A percentile compares a stretch with the other conserved stretches of the same genome.
These are phyloP conservation scores for Lophiostoma macrostomum DNA, from an alignment of 495 filamentous ascomycete genomes.

Conservation along the genomic window DNA sequence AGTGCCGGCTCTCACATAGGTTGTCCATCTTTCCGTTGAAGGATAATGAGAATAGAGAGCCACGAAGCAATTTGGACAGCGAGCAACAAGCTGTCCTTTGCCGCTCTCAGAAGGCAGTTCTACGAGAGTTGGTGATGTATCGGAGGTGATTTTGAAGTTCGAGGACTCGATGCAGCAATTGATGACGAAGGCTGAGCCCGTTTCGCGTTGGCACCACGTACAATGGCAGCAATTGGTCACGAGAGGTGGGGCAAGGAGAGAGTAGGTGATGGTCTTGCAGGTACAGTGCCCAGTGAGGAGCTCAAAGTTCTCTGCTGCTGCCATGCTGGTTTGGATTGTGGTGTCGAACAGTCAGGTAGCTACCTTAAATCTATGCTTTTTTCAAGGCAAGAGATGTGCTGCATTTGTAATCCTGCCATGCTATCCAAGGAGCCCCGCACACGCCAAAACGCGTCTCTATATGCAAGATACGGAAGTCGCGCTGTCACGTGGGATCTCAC, in stretches of 20 bases:
- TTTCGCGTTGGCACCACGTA: constrained; percentile 40
- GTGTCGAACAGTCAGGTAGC: too few species aligned
- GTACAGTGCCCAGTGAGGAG: constrained; percentile 27
- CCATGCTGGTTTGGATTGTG: too few species aligned
- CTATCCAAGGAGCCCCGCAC: too few species aligned
- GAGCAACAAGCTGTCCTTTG: constrained; percentile 19
- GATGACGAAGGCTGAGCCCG: constrained; percentile 40
- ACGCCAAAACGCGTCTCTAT: too few species aligned
- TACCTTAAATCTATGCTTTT: too few species aligned
- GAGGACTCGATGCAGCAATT: constrained; percentile 33
- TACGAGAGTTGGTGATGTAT: constrained; percentile 10
- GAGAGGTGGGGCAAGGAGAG: constrained; percentile 19
- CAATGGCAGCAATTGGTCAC: constrained; percentile 40
- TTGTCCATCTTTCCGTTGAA: background rate
- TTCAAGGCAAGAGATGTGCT: too few species aligned
- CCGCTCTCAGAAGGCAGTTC: constrained; percentile 16
- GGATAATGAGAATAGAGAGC: constrained; percentile 26
- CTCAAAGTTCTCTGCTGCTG: too few species aligned
- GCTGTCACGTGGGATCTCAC: too few species aligned
- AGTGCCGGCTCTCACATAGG: constrained; percentile 30
- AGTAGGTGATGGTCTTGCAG: constrained; percentile 27
- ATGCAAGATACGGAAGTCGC: too few species aligned
- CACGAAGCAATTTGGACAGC: constrained; percentile 26
- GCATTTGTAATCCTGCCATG: too few species aligned
- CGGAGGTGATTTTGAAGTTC: constrained; percentile 5